Evolutionary conservation across 306 rosid species (phyloP).

Genomic region (Phaseolus lunatus): DNA sequence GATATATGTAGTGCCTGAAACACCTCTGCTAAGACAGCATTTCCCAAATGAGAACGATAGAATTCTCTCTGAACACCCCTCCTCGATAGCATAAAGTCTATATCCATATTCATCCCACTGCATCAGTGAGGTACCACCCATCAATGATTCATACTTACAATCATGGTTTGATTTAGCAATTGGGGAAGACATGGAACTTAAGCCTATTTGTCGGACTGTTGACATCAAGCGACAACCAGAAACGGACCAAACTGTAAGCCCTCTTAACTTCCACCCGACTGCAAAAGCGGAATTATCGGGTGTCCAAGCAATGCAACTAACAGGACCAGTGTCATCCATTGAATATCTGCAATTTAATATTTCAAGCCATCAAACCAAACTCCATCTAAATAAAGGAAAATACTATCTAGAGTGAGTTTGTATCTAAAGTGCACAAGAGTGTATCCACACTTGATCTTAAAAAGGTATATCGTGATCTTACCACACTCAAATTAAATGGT

Average conservation of each 20-base stretch:
- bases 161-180: constrained; percentile 79
- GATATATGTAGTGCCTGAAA: constrained; percentile 83
- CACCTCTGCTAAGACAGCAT: constrained; percentile 98
- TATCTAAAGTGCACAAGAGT: background rate
- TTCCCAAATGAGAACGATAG: constrained; percentile 94
- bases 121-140: constrained; percentile 89
- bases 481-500: background rate
- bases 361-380: constrained; percentile 41
- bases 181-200: constrained; percentile 92
- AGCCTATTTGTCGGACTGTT: constrained; percentile 87
- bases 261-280: constrained; percentile 97
- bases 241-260: constrained; percentile 96
- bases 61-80: constrained; percentile 75
- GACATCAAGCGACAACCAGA: constrained; percentile 99
- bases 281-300: constrained; percentile 98
- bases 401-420: constrained; percentile 13
- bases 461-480: background rate
- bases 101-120: constrained; percentile 98
- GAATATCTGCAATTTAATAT: constrained; percentile 76
- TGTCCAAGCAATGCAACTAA: constrained; percentile 95
- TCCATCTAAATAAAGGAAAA: constrained; percentile 4
- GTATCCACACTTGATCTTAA: background rate
- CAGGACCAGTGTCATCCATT: constrained; percentile 92
- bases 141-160: constrained; percentile 83
- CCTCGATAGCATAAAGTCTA: constrained; percentile 89